Evolutionary conservation across 1,284 basidiomycete species (phyloP).

Genomic region (Cutaneotrichosporon mucoides): DNA sequence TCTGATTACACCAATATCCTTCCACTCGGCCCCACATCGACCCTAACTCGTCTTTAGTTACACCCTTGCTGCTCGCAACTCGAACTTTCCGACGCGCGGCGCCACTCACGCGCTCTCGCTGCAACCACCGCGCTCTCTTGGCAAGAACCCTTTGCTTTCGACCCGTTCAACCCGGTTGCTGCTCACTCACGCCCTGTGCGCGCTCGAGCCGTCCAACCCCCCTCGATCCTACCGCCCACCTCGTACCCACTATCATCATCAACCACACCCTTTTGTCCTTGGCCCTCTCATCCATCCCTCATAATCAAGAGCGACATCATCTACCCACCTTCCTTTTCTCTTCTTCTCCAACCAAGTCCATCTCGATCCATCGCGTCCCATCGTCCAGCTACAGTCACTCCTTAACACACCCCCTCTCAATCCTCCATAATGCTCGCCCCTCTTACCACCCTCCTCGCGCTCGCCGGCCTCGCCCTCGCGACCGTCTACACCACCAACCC

Average conservation of each 20-base stretch:
- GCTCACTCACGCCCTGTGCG: not conserved
- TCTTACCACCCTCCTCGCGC: conserved; percentile 48
- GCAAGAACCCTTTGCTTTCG: too few relatives aligned
- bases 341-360: not conserved
- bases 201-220: not conserved
- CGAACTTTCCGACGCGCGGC: too few relatives aligned
- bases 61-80: too few relatives aligned
- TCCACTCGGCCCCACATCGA: too few relatives aligned
- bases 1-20: too few relatives aligned
- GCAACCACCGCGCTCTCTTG: too few relatives aligned
- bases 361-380: not conserved
- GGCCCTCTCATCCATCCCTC: not conserved
- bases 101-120: too few relatives aligned
- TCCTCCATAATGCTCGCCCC: conserved; percentile 25
- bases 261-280: too few relatives aligned
- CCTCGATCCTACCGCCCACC: not conserved
- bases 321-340: not conserved
- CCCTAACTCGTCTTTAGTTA: too few relatives aligned
- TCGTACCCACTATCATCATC: not conserved
- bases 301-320: not conserved
- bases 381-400: conserved; percentile 6
- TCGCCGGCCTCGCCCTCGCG: conserved; percentile 36
- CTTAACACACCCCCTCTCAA: not conserved
- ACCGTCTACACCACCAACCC: conserved; percentile 47
- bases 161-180: not conserved